Conservation (phyloP, 345 rosid genomes). For the Excoecaria cochinchinensis region DNA sequence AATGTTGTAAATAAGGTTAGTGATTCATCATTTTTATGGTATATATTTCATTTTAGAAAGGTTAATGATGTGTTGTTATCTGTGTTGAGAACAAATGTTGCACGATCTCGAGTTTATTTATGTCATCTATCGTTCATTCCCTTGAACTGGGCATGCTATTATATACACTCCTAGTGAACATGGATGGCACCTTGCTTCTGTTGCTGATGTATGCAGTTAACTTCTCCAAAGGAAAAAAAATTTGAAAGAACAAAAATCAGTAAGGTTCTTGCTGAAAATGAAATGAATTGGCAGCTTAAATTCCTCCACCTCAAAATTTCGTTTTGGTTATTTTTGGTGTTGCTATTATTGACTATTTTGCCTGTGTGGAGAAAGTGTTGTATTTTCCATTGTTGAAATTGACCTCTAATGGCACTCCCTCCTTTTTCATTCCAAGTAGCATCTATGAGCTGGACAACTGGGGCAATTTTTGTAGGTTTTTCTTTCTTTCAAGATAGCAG, state of each 20-base stretch:
- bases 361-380: not conserved
- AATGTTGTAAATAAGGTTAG: slow-evolving; percentile 5
- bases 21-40: not conserved
- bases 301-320: not conserved
- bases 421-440: not conserved
- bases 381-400: not conserved
- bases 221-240: not conserved
- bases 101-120: not conserved
- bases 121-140: not conserved
- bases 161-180: not conserved
- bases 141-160: not conserved
- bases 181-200: not conserved
- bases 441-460: not conserved
- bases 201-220: slow-evolving; percentile 2
- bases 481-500: not conserved
- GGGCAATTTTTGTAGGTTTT: not conserved
- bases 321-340: not conserved
- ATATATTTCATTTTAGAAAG: not conserved
- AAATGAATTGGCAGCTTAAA: not conserved
- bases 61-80: not conserved
- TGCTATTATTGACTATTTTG: not conserved
- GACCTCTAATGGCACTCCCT: not conserved
- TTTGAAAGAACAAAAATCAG: not conserved
- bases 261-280: not conserved
- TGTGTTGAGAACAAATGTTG: not conserved